Evolutionary conservation across 768 basidiomycete species (phyloP), one percentile per base, ranked within the genome.

Genomic region (Daedaleopsis nitida): DNA sequence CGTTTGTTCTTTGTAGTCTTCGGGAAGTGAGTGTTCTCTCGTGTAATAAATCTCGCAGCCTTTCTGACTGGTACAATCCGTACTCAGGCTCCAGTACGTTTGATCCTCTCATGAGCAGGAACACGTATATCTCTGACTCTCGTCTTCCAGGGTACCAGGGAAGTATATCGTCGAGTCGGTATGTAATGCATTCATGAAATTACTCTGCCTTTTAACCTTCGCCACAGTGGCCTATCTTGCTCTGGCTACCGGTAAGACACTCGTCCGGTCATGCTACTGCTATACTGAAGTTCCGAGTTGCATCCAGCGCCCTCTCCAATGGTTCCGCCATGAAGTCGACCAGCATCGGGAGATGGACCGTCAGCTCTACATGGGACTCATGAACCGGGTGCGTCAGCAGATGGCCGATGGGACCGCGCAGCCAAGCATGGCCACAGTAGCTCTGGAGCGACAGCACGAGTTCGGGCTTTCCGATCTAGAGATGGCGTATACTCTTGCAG

Each of bases 271-370:
- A 17, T 8, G 3, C 43, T n/a, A 19, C 24, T 24, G 3, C 17
- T 32, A 10, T 10, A 8, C 3, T 16, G 5, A 1, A 5, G 37
- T 5, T 37, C 14, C 8, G 19, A 32, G 23, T 11, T 10, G 5
- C 17, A 10, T 14, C 2, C 39, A 60, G 59, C 24, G 37, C 16
- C 48, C 38, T 5, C 39, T 60, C 14, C 59, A 60, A 37, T 60
- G 59, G 59, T 60, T 60, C 39, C 59, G 59, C 2, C 59, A 47
- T 39, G 54, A 55, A 11, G 54, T 55, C 7, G 59, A 60, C 27
- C 34, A 35, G 21, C 39, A 49, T 14, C 59, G 59, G 6, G 47
- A 60, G 27, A 39, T 13, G n/a, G 23, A 56, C 16, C 37, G 23
- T 21, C 24, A 60, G n/a, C 17, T 32, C 13, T 55, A 55, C 39